Evolutionary conservation across 345 rosid species (phyloP).

Genomic region (Moringa oleifera): DNA sequence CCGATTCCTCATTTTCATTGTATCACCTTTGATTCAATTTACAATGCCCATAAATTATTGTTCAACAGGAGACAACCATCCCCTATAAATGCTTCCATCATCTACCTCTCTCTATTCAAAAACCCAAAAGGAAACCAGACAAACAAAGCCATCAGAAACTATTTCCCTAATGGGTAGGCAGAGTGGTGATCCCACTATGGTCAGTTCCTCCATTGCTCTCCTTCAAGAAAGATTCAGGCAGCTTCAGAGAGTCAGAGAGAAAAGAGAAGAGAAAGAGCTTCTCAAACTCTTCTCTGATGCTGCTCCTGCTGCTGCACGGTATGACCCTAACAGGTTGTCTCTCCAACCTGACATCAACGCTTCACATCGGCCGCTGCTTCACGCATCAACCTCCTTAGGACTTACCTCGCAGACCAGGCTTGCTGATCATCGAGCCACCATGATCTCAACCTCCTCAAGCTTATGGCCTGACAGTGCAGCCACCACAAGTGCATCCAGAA

Average conservation of each 20-base stretch:
- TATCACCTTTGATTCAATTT: constrained; percentile 21
- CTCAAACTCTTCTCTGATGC: constrained; percentile 34
- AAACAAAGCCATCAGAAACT: too few species aligned
- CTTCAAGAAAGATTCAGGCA: constrained; percentile 62
- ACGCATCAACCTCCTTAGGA: constrained; percentile 45
- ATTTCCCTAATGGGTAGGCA: constrained; percentile 63
- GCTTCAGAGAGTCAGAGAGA: constrained; percentile 53
- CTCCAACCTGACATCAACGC: constrained; percentile 24
- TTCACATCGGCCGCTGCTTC: constrained; percentile 12
- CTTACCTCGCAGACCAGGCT: constrained; percentile 25
- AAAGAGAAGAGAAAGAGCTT: constrained; percentile 51
- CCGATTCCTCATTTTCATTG: constrained; percentile 34
- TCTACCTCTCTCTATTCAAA: neutral
- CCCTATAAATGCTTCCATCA: constrained; percentile 23
- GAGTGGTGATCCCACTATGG: constrained; percentile 32
- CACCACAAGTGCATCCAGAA: constrained; percentile 24
- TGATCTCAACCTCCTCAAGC: constrained; percentile 16
- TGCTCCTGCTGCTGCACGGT: constrained; percentile 17
- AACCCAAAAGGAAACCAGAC: too few species aligned
- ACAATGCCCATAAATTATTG: neutral
- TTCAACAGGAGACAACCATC: neutral
- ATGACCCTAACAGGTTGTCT: constrained; percentile 7
- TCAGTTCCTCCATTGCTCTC: constrained; percentile 61
- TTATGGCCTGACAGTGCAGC: constrained; percentile 27
- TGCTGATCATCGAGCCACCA: constrained; percentile 13